Percentiles rank a stretch among this genome's conserved stretches.
Evolutionary conservation across 2,329 filamentous ascomycete genomes (phyloP).

Genomic region (Aspergillus versicolor): DNA sequence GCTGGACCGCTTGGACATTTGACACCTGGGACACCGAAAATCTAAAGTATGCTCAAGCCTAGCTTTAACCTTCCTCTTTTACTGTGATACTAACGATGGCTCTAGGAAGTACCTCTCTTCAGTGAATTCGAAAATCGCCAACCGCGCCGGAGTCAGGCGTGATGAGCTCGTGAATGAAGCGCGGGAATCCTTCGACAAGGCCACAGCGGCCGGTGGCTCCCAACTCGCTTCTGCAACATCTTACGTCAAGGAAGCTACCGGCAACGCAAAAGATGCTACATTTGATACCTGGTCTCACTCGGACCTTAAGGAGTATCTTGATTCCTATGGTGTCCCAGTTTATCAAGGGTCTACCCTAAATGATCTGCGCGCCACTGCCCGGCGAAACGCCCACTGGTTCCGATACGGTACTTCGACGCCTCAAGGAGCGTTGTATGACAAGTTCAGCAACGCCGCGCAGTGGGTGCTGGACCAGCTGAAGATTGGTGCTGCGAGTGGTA

Average conservation of each 20-base stretch:
- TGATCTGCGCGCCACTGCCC: slow-evolving; percentile 68
- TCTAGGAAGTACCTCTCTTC: slow-evolving; percentile 49
- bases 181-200: slow-evolving; percentile 47
- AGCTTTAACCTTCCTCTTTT: neutral
- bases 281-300: slow-evolving; percentile 72
- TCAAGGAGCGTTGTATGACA: slow-evolving; percentile 64
- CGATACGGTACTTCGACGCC: slow-evolving; percentile 70
- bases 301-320: slow-evolving; percentile 76
- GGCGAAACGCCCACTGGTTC: slow-evolving; percentile 74
- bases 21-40: slow-evolving; percentile 74
- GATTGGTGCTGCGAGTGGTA: slow-evolving; percentile 48
- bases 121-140: slow-evolving; percentile 54
- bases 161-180: slow-evolving; percentile 68
- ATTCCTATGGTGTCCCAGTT: slow-evolving; percentile 70
- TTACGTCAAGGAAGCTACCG: slow-evolving; percentile 66
- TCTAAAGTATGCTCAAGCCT: slow-evolving; percentile 53
- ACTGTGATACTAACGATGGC: slow-evolving; percentile 4
- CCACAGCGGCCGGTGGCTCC: slow-evolving; percentile 47
- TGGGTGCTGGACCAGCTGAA: slow-evolving; percentile 52
- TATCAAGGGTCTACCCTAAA: slow-evolving; percentile 69
- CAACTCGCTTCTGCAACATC: slow-evolving; percentile 66
- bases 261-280: slow-evolving; percentile 61
- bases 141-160: slow-evolving; percentile 65
- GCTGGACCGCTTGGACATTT: slow-evolving; percentile 74
- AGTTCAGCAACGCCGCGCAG: slow-evolving; percentile 50